A percentile compares a stretch with the other conserved stretches of the same genome.
phyloP scores from a whole-genome alignment of 495 filamentous ascomycete genomes.

The Pseudevernia furfuracea region DNA sequence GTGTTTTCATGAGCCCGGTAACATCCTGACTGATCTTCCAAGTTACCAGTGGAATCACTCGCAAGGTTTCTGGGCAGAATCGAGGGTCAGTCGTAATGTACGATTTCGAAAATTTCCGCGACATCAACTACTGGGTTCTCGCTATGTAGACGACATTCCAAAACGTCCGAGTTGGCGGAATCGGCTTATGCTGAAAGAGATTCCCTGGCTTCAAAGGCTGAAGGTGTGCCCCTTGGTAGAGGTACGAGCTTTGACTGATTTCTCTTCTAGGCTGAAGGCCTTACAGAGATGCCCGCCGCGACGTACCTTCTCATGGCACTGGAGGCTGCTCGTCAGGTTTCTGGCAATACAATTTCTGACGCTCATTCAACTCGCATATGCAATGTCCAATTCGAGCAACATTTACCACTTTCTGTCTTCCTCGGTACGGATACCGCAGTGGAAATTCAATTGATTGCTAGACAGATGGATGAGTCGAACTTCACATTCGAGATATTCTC shows the following conservation, averaged over 20 bases:
- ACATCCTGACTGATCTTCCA: constrained; percentile 29
- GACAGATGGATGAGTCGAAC: background rate
- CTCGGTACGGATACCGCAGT: background rate
- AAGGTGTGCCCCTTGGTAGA: constrained; percentile 3
- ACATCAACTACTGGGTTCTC: constrained; percentile 41
- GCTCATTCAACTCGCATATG: background rate
- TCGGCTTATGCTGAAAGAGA: constrained; percentile 14
- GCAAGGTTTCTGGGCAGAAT: constrained; percentile 38
- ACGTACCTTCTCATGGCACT: constrained; percentile 17
- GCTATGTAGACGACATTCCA: constrained; percentile 23
- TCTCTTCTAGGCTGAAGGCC: background rate
- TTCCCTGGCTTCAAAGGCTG: constrained; percentile 14
- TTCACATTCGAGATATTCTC: background rate
- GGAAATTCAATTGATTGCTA: constrained; percentile 14
- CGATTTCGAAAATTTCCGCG: constrained; percentile 34
- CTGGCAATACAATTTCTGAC: background rate
- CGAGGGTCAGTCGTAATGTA: constrained; percentile 39
- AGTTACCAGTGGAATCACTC: constrained; percentile 47
- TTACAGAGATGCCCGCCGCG: background rate
- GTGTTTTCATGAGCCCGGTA: constrained; percentile 4
- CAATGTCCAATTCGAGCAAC: constrained; percentile 10
- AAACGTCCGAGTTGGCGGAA: constrained; percentile 19
- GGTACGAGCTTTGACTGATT: background rate
- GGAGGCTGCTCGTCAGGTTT: constrained; percentile 20
- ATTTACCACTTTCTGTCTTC: constrained; percentile 1